Base-by-base conservation (phyloP, 2,329 filamentous ascomycete species). In the Claviceps fusiformis region DNA sequence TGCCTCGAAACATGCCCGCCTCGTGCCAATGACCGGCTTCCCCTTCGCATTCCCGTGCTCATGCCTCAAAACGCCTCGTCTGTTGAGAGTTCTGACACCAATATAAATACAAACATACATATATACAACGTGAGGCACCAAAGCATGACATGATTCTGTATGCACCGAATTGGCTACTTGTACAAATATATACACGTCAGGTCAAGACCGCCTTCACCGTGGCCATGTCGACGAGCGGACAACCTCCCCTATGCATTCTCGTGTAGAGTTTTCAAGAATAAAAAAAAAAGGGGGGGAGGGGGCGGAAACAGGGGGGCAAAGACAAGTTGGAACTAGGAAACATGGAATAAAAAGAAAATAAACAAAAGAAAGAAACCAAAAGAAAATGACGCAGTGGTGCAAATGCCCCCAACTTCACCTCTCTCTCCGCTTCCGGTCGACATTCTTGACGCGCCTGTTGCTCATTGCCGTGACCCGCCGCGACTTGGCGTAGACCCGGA, bases 401-500 rank as follows among this genome's bases (percentile, higher is more conserved):
- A 33, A 33, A 33, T 31, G 6, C 17, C 3, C 3, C 35, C 10
- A 3, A 5, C 29, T 24, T 49, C 52, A 52, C 49, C 52, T 48
- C 35, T 56, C 56, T 27, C 59, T 57, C 46, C 69, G 63, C 29
- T 61, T 62, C 52, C 71, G 64, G 24, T 75, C 70, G 13, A 77
- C 71, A 55, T 80, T 81, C 66, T 75, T 73, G 43, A 85, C 74
- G 57, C 71, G 73, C 54, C 81, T 74, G 48, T 76, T 75, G 7
- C 73, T 72, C 62, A 78, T 76, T 39, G 80, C 75, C 61, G 78
- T 74, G 13, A 80, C 81, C 58, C 75, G 76, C 58, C 80, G 74
- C 66, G 82, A 83, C 69, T 85, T 86, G 60, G 77, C 75, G 63
- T 83, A 86, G 29, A 87, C 68, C 56, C 73, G 71, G 52, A 85